Evolutionary conservation across 208 protist species (phyloP), one percentile per base, ranked within the genome.

Genomic region (Leishmania gerbilli): DNA sequence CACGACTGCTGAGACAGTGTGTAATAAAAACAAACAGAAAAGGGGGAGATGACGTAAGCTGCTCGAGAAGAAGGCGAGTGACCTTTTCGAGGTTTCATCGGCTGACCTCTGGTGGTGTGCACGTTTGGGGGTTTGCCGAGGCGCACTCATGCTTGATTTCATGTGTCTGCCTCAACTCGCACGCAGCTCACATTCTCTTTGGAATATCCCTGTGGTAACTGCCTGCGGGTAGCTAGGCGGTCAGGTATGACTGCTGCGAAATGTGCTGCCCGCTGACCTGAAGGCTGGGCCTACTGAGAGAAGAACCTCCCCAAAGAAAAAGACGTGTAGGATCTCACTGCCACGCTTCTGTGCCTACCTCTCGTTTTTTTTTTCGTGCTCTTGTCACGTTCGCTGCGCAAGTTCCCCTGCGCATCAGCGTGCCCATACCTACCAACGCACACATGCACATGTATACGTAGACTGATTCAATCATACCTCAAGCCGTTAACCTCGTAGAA

Each of bases 401-500:
- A 47, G 53, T 67, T 72, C 34, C 2, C n/a, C 27, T 65, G 27
- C 31, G 7, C 24, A 60, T 31, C 31, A 37, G 8, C n/a, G 15
- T 80, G 19, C 77, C 1, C 11, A 9, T 11, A 21, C 47, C 1
- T 5, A 11, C 37, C 71, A 19, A 13, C 31, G 58, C 27, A 19
- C 49, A 76, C 49, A 76, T 27, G 4, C 24, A 1, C 34, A 80
- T 19, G 51, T 17, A 51, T 47, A 13, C 42, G 24, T 27, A 56
- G 45, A 72, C 74, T 78, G 77, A 42, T 71, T 45, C 24, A 45
- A 58, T 72, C 53, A 83, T 83, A 13, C n/a, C 77, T 83, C 65
- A 71, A 78, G 75, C 74, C 53, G 77, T 77, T 5, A 19, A 60
- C 21, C 21, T 3, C 13, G 19, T 76, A 76, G 47, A 34, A 47